These are phyloP conservation scores for Phytophthora hybrid DNA, from an alignment of 352 stramenopile species.

Conservation along the genomic window DNA sequence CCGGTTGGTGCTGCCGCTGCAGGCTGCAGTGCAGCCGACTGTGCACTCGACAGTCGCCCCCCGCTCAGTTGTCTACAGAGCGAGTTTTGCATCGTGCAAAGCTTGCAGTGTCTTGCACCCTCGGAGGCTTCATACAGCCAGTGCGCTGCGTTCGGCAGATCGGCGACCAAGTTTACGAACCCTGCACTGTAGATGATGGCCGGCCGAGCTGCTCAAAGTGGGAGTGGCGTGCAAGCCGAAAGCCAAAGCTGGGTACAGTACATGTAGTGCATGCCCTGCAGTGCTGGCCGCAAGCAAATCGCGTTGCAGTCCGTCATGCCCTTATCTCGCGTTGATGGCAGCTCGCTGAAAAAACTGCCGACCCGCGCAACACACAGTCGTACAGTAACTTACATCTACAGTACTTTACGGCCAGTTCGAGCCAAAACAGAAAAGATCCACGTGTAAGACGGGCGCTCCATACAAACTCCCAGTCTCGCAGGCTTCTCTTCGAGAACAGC, in stretches of 20 bases:
- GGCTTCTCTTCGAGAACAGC: conserved; percentile 17
- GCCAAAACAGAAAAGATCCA: neutral
- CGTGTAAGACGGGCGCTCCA: conserved; percentile 9
- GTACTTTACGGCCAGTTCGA: neutral
- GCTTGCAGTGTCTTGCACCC: neutral
- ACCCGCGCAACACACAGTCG: too few relatives aligned
- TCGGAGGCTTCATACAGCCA: conserved; percentile 1
- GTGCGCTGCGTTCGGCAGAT: neutral
- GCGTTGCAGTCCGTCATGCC: neutral
- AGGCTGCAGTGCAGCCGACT: neutral
- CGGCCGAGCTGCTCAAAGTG: neutral
- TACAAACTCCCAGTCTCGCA: conserved; percentile 40
- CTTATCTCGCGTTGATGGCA: neutral
- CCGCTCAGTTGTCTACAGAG: neutral
- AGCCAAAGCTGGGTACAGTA: neutral
- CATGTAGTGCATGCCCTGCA: neutral
- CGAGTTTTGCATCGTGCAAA: neutral
- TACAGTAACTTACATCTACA: neutral
- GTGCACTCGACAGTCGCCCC: too few relatives aligned
- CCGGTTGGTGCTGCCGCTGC: neutral
- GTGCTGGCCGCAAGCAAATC: neutral
- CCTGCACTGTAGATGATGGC: neutral
- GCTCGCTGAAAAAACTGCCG: neutral
- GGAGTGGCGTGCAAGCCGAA: neutral
- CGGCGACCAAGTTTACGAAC: neutral